Evolutionary conservation across 2,329 filamentous ascomycete genomes (phyloP), one percentile per base, ranked within the genome.

Genomic region (Gliomastix tumulicola): DNA sequence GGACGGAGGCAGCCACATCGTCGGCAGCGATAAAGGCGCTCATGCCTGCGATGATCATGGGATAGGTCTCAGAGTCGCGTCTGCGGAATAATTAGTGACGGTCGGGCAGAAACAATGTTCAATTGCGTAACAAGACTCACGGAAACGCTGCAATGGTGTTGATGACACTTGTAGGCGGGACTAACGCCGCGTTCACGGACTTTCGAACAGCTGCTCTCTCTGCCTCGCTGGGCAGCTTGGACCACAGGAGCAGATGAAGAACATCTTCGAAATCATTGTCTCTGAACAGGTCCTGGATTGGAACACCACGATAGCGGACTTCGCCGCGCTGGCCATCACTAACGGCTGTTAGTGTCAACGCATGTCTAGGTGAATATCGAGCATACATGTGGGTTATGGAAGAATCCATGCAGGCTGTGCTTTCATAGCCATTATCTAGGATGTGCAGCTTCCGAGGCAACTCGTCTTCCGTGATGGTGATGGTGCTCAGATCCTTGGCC

Each of bases 171-270:
- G 12, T 4, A 15, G 23, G 23, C 12, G 23, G 12, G 23, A 27
- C 23, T 6, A 27, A 12, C 12, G 6, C 23, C 12, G 23, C 22
- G 22, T 25, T 25, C 22, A 25, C 9, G 22, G 22, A 9, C 9
- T n/a, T n/a, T 25, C 22, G 22, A n/a, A n/a, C n/a, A 9, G 9
- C 9, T n/a, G n/a, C 51, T 45, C 53, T 55, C 44, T 63, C 49
- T 15, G 45, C 39, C 21, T 49, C 41, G 3, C 48, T 50, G 2
- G 63, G 63, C 3, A 61, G 43, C 8, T 51, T 42, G 7, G 59
- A 59, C 50, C 59, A 65, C 38, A 65, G 52, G 11, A 65, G 48
- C 16, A 66, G 53, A 37, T 63, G 37, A n/a, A 42, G 12, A n/a
- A 51, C 44, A 5, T 53, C 49, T 25, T 51, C 49, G 23, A 43